These are phyloP conservation scores for Eragrostis nindensis DNA, from an alignment of 176 grass and related monocot species.

Conservation along the genomic window DNA sequence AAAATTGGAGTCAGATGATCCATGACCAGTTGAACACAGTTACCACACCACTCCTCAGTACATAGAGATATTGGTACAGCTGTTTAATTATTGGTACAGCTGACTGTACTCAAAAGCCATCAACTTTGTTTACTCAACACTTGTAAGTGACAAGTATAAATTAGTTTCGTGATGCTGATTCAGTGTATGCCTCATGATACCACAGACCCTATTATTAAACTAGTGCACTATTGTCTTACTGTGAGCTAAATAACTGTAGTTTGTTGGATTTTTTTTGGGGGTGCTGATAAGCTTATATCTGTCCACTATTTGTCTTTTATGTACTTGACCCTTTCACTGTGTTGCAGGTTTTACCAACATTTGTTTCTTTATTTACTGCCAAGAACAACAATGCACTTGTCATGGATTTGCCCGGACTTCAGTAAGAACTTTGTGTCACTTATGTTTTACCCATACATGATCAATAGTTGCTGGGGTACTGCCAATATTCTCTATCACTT, in stretches of 20 bases:
- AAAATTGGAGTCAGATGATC: too few species aligned
- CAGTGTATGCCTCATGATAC: neutral
- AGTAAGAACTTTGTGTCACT: slow-evolving; percentile 7
- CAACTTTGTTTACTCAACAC: neutral
- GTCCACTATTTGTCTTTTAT: neutral
- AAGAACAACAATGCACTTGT: neutral
- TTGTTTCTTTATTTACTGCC: slow-evolving; percentile 2
- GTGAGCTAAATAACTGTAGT: neutral
- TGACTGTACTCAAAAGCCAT: neutral
- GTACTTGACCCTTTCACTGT: neutral
- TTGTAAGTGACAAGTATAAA: neutral
- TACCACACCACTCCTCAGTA: too few species aligned
- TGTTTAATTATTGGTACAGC: too few species aligned
- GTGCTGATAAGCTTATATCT: neutral
- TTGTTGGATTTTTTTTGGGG: neutral
- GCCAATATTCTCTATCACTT: neutral
- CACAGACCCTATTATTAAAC: neutral
- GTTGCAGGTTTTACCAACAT: slow-evolving; percentile 31
- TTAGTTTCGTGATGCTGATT: neutral
- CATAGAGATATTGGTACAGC: too few species aligned
- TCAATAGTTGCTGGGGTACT: neutral
- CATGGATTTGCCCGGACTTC: slow-evolving; percentile 15
- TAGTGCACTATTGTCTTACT: neutral
- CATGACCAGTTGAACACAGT: too few species aligned
- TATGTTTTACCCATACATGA: neutral